phyloP scores from a whole-genome alignment of 2,329 filamentous ascomycete genomes.

The Alternaria rosae region DNA sequence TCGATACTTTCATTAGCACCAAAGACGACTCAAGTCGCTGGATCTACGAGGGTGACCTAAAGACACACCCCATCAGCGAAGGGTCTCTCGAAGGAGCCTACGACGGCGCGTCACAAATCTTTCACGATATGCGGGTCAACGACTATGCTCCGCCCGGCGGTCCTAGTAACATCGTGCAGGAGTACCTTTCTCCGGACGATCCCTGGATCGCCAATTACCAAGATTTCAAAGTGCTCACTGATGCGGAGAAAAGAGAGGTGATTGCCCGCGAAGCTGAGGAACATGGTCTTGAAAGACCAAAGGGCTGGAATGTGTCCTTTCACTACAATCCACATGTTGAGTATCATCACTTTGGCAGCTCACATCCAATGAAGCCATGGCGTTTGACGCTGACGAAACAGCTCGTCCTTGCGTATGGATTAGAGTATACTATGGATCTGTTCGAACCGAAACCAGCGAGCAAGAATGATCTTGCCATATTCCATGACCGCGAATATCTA shows the following conservation, averaged over 20 bases:
- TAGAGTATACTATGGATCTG: constrained; percentile 96
- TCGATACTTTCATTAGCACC: constrained; percentile 18
- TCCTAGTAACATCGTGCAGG: constrained; percentile 45
- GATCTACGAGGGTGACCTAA: constrained; percentile 16
- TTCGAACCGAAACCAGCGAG: constrained; percentile 85
- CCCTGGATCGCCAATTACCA: constrained; percentile 36
- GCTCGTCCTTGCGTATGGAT: constrained; percentile 90
- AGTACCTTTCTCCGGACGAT: constrained; percentile 43
- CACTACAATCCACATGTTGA: constrained; percentile 96
- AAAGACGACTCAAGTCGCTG: constrained; percentile 22
- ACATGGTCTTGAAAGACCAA: constrained; percentile 77
- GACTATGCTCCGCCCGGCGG: constrained; percentile 26
- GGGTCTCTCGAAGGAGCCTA: background rate
- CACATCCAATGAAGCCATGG: constrained; percentile 99
- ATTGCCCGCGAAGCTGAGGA: constrained; percentile 62
- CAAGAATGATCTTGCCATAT: constrained; percentile 84
- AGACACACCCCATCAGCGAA: background rate
- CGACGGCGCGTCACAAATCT: background rate
- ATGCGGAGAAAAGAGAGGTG: constrained; percentile 57
- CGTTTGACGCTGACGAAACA: constrained; percentile 94
- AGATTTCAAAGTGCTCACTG: constrained; percentile 42
- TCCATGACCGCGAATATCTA: constrained; percentile 89
- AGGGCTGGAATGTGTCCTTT: constrained; percentile 91
- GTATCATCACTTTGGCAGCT: constrained; percentile 94
- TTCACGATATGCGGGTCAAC: constrained; percentile 26